These are phyloP conservation scores for Viola pubescens DNA, from an alignment of 441 rosid genomes.

Conservation along the genomic window DNA sequence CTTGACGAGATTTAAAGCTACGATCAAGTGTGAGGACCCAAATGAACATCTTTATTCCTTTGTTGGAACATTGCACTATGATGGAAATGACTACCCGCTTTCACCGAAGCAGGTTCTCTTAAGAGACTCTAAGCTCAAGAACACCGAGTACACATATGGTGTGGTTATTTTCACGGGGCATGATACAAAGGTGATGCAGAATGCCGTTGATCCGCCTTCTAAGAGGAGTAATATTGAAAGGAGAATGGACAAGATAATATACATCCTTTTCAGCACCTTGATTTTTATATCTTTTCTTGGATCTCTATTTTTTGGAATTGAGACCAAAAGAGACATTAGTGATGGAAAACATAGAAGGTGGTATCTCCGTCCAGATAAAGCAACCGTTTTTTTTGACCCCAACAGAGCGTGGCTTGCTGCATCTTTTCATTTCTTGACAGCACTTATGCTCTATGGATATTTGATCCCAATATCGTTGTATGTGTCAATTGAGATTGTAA, in stretches of 20 bases:
- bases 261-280: constrained; percentile 61
- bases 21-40: constrained; percentile 80
- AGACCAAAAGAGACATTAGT: constrained; percentile 43
- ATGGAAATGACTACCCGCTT: constrained; percentile 43
- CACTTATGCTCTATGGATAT: constrained; percentile 85
- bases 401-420: constrained; percentile 40
- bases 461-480: constrained; percentile 89
- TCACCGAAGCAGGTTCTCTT: constrained; percentile 74
- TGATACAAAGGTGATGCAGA: constrained; percentile 93
- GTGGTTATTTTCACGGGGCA: constrained; percentile 88
- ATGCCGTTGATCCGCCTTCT: constrained; percentile 84
- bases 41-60: constrained; percentile 78
- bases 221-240: constrained; percentile 87
- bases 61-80: constrained; percentile 48
- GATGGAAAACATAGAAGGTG: constrained; percentile 48
- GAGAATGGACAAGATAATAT: constrained; percentile 73
- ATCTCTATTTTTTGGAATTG: constrained; percentile 63
- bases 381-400: constrained; percentile 60
- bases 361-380: constrained; percentile 67
- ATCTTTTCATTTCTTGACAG: constrained; percentile 76
- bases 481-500: constrained; percentile 80
- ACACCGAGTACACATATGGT: constrained; percentile 64
- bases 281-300: constrained; percentile 57
- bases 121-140: constrained; percentile 81
- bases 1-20: constrained; percentile 39